These are phyloP conservation scores for Saccharomyces hybrid DNA, from an alignment of 1,139 yeast species.

Conservation along the genomic window DNA sequence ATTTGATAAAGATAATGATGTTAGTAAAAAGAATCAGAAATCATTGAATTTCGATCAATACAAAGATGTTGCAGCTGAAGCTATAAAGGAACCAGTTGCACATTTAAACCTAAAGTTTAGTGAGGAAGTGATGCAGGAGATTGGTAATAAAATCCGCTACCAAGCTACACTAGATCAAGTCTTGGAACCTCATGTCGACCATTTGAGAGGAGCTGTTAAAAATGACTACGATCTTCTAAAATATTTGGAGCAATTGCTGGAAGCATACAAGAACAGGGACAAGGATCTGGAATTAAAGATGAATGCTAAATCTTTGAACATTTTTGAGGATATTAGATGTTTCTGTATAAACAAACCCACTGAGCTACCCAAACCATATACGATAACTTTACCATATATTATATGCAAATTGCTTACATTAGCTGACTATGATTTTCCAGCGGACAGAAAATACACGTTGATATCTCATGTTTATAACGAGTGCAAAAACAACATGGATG, in stretches of 20 bases:
- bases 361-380: conserved; percentile 25
- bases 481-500: conserved; percentile 22
- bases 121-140: conserved; percentile 10
- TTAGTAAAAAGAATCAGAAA: not conserved
- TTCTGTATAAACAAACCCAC: conserved; percentile 7
- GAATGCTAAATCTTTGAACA: conserved; percentile 6
- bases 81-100: not conserved
- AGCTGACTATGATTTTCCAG: conserved; percentile 15
- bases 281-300: conserved; percentile 8
- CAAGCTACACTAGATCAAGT: conserved; percentile 19
- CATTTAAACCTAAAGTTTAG: conserved; percentile 7
- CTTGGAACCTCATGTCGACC: conserved; percentile 18
- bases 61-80: not conserved
- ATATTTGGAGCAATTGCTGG: conserved; percentile 11
- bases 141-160: conserved; percentile 20
- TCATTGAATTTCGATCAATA: not conserved
- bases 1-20: conserved; percentile 7
- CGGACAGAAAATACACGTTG: conserved; percentile 22
- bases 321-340: conserved; percentile 15
- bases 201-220: conserved; percentile 9
- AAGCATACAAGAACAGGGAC: conserved; percentile 13
- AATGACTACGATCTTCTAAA: conserved; percentile 25
- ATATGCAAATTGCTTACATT: conserved; percentile 17
- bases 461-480: conserved; percentile 23
- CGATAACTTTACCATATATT: conserved; percentile 23